Evolutionary conservation across 2,329 filamentous ascomycete species (phyloP), one percentile per base, ranked within the genome.

Genomic region (Emergomyces orientalis): DNA sequence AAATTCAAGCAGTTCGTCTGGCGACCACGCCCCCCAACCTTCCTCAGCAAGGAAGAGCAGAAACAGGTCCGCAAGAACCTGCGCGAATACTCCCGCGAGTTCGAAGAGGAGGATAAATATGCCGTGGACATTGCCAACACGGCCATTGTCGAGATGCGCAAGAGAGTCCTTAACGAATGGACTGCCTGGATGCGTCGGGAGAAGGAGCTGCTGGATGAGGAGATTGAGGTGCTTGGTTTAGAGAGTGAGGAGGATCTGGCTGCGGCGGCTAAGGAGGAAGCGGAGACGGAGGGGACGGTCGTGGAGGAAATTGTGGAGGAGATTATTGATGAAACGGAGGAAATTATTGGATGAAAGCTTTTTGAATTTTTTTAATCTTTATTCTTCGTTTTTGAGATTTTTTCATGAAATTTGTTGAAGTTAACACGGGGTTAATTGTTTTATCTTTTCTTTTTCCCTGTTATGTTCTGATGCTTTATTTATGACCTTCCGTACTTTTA

Each of bases 1-100:
- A 95, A 95, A 78, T 97, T 99, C 85, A 97, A 97, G 85, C 94
- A 99, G 78, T 90, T 92, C 79, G 78, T 90, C 66, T 99, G 94
- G 94, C 89, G 94, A 54, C 94, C 94, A 25, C 89, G 94, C 52
- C 94, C 94, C 25, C 76, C 90, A 8, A 94, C 90, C n/a, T 86
- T 99, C 66, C 88, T 99, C 63, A 87, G 85, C 76, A 96, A 96
- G 80, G 93, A 97, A 67, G 93, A 99, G 82, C 94, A 97, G 81
- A 96, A 97, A 83, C 85, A 89, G 72, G 90, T 97, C 72, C 93
- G 95, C 81, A 97, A 96, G 86, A 99, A 97, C 79, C 87, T 99
- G 62, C 90, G 93, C 69, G 94, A 97, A 78, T 99, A 97, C 85
- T 91, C 88, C 76, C 90, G 90, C 74, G 82, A 89, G 68, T 99